Conservation (phyloP, 2,329 filamentous ascomycete genomes). For the Aspergillus proliferans region DNA sequence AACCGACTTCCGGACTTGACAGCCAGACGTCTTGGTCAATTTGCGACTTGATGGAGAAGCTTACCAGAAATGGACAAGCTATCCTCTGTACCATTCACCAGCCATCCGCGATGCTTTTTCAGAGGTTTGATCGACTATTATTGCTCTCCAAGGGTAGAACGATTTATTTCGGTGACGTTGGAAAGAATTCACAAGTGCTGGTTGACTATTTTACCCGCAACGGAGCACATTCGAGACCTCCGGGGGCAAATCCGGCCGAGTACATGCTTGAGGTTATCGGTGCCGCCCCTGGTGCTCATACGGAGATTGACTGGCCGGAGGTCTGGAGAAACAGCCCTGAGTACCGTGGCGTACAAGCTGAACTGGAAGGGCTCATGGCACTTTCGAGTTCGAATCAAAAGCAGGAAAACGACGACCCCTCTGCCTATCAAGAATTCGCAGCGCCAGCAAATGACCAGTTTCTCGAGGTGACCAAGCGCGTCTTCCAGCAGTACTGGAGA, state of each 20-base stretch:
- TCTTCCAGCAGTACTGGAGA: conserved; percentile 90
- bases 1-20: conserved; percentile 90
- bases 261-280: conserved; percentile 60
- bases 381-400: conserved; percentile 31
- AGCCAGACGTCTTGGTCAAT: conserved; percentile 93
- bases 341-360: conserved; percentile 49
- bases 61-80: conserved; percentile 82
- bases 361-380: conserved; percentile 48
- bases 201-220: conserved; percentile 60
- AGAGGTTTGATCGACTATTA: conserved; percentile 65
- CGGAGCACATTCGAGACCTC: conserved; percentile 54
- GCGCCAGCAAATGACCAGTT: conserved; percentile 66
- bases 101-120: conserved; percentile 91
- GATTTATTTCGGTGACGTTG: conserved; percentile 64
- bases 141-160: conserved; percentile 62
- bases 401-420: conserved; percentile 34
- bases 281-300: conserved; percentile 58
- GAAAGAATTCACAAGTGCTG: conserved; percentile 52
- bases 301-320: conserved; percentile 60
- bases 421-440: conserved; percentile 70
- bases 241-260: conserved; percentile 66
- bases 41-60: conserved; percentile 76
- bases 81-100: conserved; percentile 98
- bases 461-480: conserved; percentile 61
- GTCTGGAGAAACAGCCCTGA: conserved; percentile 57